These are phyloP conservation scores for Linum lewisii DNA, from an alignment of 345 rosid genomes.

Conservation along the genomic window DNA sequence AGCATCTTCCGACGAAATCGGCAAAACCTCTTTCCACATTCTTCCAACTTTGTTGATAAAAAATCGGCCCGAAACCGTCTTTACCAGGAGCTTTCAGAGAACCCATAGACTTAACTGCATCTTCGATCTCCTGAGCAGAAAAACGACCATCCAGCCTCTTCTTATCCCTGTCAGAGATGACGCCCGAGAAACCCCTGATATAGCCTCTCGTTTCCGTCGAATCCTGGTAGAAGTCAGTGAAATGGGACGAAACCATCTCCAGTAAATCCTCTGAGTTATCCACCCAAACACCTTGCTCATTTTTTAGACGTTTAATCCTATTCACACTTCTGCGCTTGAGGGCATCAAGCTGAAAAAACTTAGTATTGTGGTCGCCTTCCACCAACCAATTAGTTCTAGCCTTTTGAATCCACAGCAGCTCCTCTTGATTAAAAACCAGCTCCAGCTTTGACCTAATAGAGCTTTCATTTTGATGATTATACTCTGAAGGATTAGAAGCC, in stretches of 20 bases:
- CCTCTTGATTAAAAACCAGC: background rate
- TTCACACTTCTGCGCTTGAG: background rate
- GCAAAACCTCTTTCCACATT: background rate
- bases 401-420: background rate
- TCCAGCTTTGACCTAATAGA: background rate
- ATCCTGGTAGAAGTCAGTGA: background rate
- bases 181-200: background rate
- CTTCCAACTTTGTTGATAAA: background rate
- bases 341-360: background rate
- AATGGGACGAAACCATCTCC: background rate
- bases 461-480: background rate
- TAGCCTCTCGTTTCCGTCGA: background rate
- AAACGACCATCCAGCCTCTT: background rate
- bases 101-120: background rate
- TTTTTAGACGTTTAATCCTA: background rate
- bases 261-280: background rate
- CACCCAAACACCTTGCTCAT: background rate
- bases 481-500: background rate
- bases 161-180: no score
- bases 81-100: no score
- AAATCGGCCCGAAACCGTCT: no score
- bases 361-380: background rate
- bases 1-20: no score
- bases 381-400: background rate
- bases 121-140: background rate